phyloP scores from a whole-genome alignment of 768 basidiomycete species.

The Leucocoprinus sp. region DNA sequence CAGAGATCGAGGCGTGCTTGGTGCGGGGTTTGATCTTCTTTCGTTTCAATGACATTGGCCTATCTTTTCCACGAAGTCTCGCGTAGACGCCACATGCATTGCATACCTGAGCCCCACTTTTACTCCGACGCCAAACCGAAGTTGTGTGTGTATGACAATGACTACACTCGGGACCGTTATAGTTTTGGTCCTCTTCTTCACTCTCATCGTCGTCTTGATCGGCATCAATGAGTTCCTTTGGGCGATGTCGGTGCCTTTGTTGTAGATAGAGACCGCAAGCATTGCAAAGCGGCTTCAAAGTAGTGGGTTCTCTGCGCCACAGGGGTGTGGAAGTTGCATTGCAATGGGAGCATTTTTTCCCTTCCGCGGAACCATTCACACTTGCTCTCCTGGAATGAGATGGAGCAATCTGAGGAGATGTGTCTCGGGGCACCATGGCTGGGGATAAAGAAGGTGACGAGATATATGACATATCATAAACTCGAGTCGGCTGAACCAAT shows the following conservation, averaged over 20 bases:
- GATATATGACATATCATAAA: conserved; percentile 24
- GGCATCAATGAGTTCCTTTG: conserved; percentile 42
- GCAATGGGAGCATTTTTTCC: conserved; percentile 39
- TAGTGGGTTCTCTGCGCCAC: conserved; percentile 40
- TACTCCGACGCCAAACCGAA: conserved; percentile 43
- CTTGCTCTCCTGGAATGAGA: conserved; percentile 21
- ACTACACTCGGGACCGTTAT: conserved; percentile 37
- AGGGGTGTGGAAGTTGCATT: conserved; percentile 38
- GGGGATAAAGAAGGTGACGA: conserved; percentile 28
- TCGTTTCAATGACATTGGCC: conserved; percentile 36
- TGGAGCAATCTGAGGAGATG: conserved; percentile 16
- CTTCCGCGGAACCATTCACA: conserved; percentile 21
- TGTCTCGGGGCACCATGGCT: conserved; percentile 14
- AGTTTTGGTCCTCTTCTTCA: conserved; percentile 32
- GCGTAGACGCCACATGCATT: conserved; percentile 45
- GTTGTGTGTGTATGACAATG: conserved; percentile 43
- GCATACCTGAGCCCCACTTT: conserved; percentile 40
- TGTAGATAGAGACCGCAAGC: conserved; percentile 41
- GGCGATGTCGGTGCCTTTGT: conserved; percentile 37
- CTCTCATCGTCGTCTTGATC: conserved; percentile 32
- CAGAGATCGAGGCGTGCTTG: conserved; percentile 24
- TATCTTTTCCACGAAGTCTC: conserved; percentile 37
- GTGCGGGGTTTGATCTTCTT: conserved; percentile 43
- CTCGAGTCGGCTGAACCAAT: conserved; percentile 6
- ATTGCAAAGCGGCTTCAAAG: conserved; percentile 38